Evolutionary conservation across 2,329 filamentous ascomycete species (phyloP).

Genomic region (Elsinoe australis): DNA sequence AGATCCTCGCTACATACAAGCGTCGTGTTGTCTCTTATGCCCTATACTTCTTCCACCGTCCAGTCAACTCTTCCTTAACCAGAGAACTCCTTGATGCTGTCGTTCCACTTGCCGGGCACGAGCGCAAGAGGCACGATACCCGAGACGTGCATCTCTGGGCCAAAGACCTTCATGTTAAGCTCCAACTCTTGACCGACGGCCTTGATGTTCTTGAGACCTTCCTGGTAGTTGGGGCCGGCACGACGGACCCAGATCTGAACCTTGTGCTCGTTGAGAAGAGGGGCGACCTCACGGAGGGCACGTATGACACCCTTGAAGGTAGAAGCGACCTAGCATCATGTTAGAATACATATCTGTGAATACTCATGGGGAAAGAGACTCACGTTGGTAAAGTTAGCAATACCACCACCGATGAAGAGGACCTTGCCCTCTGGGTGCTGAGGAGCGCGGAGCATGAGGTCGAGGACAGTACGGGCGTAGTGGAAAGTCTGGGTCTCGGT

Average conservation of each 20-base stretch:
- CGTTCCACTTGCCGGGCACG: conserved; percentile 49
- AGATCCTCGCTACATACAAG: too few relatives aligned
- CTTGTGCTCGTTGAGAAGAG: conserved; percentile 86
- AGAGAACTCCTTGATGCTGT: conserved; percentile 55
- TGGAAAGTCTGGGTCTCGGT: conserved; percentile 99
- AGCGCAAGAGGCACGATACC: conserved; percentile 94
- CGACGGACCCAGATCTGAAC: conserved; percentile 92
- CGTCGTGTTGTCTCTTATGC: too few relatives aligned
- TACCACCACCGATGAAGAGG: conserved; percentile 98
- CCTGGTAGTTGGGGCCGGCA: conserved; percentile 97
- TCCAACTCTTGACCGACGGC: conserved; percentile 86
- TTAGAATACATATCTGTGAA: neutral
- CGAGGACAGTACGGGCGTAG: conserved; percentile 93
- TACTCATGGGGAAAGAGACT: conserved; percentile 22
- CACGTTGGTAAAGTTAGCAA: conserved; percentile 99
- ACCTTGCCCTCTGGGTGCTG: conserved; percentile 86
- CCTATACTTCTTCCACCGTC: too few relatives aligned
- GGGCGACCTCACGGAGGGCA: conserved; percentile 82
- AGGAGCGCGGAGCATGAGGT: conserved; percentile 93
- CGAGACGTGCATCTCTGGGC: conserved; percentile 78
- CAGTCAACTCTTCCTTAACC: conserved; percentile 31
- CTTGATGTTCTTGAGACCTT: conserved; percentile 99
- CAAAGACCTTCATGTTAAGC: conserved; percentile 87
- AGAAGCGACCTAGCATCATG: conserved; percentile 56
- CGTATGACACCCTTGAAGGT: conserved; percentile 99